Evolutionary conservation across 352 stramenopile genomes (phyloP).

Genomic region (Pythium utonaiense): DNA sequence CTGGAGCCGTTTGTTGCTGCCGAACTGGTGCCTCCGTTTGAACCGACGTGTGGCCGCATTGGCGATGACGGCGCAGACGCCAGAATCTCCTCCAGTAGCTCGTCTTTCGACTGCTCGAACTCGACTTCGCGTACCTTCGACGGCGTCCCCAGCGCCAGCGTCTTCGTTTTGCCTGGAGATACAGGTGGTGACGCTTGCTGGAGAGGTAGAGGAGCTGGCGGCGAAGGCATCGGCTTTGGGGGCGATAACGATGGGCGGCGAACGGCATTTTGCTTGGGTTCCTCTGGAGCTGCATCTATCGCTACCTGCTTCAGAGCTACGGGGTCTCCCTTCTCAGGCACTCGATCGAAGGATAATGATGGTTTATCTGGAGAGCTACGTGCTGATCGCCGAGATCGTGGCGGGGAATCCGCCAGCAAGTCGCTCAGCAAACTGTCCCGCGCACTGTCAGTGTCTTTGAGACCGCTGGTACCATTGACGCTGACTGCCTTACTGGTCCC

Average conservation of each 20-base stretch:
- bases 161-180: constrained; percentile 38
- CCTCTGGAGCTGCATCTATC: not conserved
- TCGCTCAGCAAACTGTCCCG: constrained; percentile 56
- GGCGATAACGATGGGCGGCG: constrained; percentile 9
- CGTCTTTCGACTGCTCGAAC: constrained; percentile 71
- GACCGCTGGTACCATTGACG: not conserved
- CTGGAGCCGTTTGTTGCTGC: not conserved
- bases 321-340: not conserved
- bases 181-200: not conserved
- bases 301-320: not conserved
- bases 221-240: constrained; percentile 6
- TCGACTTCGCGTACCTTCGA: constrained; percentile 50
- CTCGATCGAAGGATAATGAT: not conserved
- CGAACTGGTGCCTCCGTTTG: no score
- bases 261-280: not conserved
- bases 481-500: not conserved
- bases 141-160: constrained; percentile 24
- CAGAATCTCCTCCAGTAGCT: constrained; percentile 58
- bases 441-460: constrained; percentile 23
- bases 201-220: not conserved
- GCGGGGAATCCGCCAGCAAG: constrained; percentile 38
- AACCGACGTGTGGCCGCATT: not conserved
- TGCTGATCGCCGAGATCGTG: constrained; percentile 20
- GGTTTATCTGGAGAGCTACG: not conserved
- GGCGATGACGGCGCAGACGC: constrained; percentile 20